A percentile compares a stretch with the other conserved stretches of the same genome.
Evolutionary conservation across 2,329 filamentous ascomycete species (phyloP).

Genomic region (Alternaria brassicicola): DNA sequence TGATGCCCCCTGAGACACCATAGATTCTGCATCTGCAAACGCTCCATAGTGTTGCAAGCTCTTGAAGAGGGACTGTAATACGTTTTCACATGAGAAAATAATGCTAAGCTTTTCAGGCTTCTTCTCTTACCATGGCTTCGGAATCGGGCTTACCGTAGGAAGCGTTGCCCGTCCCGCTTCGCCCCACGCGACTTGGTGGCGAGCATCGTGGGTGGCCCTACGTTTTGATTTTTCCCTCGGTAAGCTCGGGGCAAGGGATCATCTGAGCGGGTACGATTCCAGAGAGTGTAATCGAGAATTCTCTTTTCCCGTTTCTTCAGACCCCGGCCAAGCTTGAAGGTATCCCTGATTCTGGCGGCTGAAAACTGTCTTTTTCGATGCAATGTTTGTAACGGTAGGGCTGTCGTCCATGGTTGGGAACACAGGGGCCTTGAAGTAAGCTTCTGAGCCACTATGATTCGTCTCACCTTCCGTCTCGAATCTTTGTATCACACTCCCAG

Average conservation of each 20-base stretch:
- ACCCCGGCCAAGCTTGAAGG: no score
- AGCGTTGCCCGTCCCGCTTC: neutral
- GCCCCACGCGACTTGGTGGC: neutral
- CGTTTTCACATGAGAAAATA: neutral
- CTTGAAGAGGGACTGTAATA: neutral
- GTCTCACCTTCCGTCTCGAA: neutral
- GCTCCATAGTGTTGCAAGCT: neutral
- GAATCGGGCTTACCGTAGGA: neutral
- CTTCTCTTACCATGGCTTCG: neutral
- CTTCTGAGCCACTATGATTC: neutral
- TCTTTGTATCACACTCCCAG: neutral
- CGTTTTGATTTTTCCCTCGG: neutral
- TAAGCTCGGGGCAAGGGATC: neutral
- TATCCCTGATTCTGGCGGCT: no score
- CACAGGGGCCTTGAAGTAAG: no score
- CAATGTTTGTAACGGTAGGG: no score
- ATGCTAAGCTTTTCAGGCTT: conserved; percentile 1
- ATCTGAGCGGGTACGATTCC: neutral
- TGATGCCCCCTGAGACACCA: neutral
- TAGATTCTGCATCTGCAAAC: neutral
- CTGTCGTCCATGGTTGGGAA: no score
- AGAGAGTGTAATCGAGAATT: neutral
- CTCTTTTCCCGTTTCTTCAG: no score
- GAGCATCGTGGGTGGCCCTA: neutral
- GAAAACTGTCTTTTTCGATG: no score